Conservation (phyloP, 1,284 basidiomycete genomes). For the Grifola frondosa region DNA sequence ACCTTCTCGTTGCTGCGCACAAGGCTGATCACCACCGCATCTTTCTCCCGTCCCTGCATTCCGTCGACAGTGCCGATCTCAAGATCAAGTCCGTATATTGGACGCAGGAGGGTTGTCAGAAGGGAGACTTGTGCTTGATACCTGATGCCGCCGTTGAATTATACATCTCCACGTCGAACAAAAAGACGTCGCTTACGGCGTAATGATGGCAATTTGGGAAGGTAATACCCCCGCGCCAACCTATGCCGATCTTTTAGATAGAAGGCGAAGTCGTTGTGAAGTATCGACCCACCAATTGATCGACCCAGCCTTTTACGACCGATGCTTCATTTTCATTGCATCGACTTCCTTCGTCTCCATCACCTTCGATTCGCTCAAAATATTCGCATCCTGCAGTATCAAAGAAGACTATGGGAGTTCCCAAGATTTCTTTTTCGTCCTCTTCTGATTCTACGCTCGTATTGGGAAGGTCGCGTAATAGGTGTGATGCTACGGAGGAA, state of each 20-base stretch:
- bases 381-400: conserved; percentile 94
- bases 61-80: conserved; percentile 93
- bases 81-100: conserved; percentile 64
- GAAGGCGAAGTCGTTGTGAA: background rate
- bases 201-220: conserved; percentile 84
- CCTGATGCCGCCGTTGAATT: conserved; percentile 15
- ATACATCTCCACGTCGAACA: background rate
- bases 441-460: conserved; percentile 49
- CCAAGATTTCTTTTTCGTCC: conserved; percentile 69
- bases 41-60: conserved; percentile 91
- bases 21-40: conserved; percentile 86
- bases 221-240: conserved; percentile 69
- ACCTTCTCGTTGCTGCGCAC: conserved; percentile 86
- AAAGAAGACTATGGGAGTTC: conserved; percentile 85
- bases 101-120: conserved; percentile 71
- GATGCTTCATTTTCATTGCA: conserved; percentile 93
- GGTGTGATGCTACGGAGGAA: conserved; percentile 66
- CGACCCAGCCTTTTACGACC: conserved; percentile 81
- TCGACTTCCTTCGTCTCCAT: conserved; percentile 80
- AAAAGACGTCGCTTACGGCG: conserved; percentile 60
- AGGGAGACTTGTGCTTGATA: conserved; percentile 92
- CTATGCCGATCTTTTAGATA: conserved; percentile 38
- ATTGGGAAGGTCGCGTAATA: conserved; percentile 71
- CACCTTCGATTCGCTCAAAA: conserved; percentile 72
- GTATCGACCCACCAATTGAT: conserved; percentile 63